phyloP scores from a whole-genome alignment of 441 rosid genomes.

The Euphorbia schlechtendalii region DNA sequence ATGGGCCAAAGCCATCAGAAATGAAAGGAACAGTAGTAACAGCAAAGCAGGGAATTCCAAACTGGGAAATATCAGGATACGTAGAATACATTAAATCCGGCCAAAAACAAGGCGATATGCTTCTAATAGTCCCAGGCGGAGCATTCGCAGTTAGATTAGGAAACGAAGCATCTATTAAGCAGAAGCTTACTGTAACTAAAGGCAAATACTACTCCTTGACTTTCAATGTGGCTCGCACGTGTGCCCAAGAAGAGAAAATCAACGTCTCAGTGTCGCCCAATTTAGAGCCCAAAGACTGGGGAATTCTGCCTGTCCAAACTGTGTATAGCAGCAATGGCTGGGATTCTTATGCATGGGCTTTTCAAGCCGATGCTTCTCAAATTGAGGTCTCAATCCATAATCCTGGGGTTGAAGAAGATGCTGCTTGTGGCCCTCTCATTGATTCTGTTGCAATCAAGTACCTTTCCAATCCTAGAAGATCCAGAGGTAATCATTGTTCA shows the following conservation, averaged over 20 bases:
- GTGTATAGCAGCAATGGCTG: constrained; percentile 71
- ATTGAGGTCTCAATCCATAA: constrained; percentile 53
- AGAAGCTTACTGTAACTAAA: constrained; percentile 34
- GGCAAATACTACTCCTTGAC: constrained; percentile 50
- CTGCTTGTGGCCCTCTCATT: constrained; percentile 72
- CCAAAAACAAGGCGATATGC: constrained; percentile 79
- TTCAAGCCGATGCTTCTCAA: constrained; percentile 36
- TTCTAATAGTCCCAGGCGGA: constrained; percentile 72
- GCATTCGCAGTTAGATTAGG: constrained; percentile 57
- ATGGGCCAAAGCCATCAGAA: constrained; percentile 46
- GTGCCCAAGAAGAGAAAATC: constrained; percentile 66
- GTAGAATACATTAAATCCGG: constrained; percentile 85
- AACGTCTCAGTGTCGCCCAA: constrained; percentile 55
- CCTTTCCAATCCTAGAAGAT: too few species aligned
- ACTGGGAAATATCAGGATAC: constrained; percentile 57
- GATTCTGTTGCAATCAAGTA: constrained; percentile 47
- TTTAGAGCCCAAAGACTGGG: too few species aligned
- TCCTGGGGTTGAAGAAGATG: constrained; percentile 54
- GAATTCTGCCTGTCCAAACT: constrained; percentile 70
- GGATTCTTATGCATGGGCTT: constrained; percentile 74
- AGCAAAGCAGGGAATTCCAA: constrained; percentile 39
- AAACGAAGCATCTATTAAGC: constrained; percentile 62
- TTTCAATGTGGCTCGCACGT: constrained; percentile 63
- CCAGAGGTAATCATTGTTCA: too few species aligned
- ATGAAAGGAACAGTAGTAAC: constrained; percentile 52